Conservation (phyloP, 768 basidiomycete species). For the Amanita pseudoporphyria region DNA sequence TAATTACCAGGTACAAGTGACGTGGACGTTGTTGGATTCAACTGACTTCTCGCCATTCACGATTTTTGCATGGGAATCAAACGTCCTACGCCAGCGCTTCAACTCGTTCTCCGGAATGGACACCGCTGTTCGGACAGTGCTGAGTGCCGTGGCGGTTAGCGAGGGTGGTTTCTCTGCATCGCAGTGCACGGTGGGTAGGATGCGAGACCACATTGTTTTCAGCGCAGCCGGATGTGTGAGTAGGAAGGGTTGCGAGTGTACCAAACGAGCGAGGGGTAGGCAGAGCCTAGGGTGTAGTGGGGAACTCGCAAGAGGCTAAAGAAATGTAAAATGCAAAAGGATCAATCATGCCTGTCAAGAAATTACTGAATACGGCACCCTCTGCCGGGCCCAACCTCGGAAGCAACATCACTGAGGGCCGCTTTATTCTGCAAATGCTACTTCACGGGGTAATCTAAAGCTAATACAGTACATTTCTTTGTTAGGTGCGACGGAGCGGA, state of each 20-base stretch:
- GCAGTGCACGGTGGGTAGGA: slow-evolving; percentile 43
- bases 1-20: too few species aligned
- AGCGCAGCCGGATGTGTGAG: slow-evolving; percentile 22
- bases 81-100: slow-evolving; percentile 81
- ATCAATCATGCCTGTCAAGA: neutral
- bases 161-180: slow-evolving; percentile 42
- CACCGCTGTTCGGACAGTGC: slow-evolving; percentile 59
- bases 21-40: too few species aligned
- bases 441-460: slow-evolving; percentile 45
- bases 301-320: neutral
- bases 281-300: neutral
- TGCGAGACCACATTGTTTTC: slow-evolving; percentile 28
- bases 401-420: neutral
- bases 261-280: slow-evolving; percentile 6
- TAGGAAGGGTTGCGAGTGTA: slow-evolving; percentile 26
- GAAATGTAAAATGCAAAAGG: neutral
- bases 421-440: slow-evolving; percentile 19
- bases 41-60: slow-evolving; percentile 77
- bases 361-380: neutral
- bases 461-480: slow-evolving; percentile 98
- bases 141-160: slow-evolving; percentile 44
- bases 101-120: slow-evolving; percentile 74
- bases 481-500: slow-evolving; percentile 89
- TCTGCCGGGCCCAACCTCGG: neutral
- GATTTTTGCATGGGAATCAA: slow-evolving; percentile 71